Percentiles rank a stretch among this genome's conserved stretches.
phyloP scores from a whole-genome alignment of 768 basidiomycete genomes.

The Termitomyces bulborhizus region DNA sequence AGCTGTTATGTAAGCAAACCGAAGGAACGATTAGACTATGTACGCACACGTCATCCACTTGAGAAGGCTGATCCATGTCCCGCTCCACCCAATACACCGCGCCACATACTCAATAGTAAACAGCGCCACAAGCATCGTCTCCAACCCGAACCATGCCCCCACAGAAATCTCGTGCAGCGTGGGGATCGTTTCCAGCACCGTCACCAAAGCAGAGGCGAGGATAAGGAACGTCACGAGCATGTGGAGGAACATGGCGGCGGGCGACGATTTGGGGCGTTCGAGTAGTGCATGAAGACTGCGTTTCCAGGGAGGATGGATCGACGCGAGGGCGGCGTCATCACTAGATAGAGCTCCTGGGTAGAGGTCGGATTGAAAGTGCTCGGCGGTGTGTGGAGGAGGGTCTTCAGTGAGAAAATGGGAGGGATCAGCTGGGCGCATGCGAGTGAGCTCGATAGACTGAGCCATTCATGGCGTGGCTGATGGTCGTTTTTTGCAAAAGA shows the following conservation, averaged over 20 bases:
- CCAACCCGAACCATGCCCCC: conserved; percentile 80
- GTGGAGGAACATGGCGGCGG: conserved; percentile 72
- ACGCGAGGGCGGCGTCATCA: conserved; percentile 27
- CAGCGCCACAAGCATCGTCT: conserved; percentile 76
- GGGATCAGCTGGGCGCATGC: conserved; percentile 20
- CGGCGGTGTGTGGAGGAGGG: conserved; percentile 24
- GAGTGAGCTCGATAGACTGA: conserved; percentile 21
- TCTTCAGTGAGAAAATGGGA: conserved; percentile 42
- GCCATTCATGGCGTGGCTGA: conserved; percentile 8
- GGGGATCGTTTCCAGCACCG: conserved; percentile 75
- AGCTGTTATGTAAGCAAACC: conserved; percentile 10
- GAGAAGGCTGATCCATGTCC: conserved; percentile 50
- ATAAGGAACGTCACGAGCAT: conserved; percentile 67
- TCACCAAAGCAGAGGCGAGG: conserved; percentile 66
- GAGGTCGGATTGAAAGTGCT: conserved; percentile 22
- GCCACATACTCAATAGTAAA: conserved; percentile 85
- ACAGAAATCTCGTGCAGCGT: conserved; percentile 64
- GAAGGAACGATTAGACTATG: not conserved
- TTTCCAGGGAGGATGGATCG: conserved; percentile 52
- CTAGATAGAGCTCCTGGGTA: conserved; percentile 30
- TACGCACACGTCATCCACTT: conserved; percentile 67
- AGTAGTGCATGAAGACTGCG: conserved; percentile 62
- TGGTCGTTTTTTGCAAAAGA: no score
- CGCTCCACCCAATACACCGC: conserved; percentile 71
- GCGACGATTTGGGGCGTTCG: conserved; percentile 74